A percentile compares a stretch with the other conserved stretches of the same genome.
These are phyloP conservation scores for Porphyra umbilicalis DNA, from an alignment of 31 red algal species.

Conservation along the genomic window DNA sequence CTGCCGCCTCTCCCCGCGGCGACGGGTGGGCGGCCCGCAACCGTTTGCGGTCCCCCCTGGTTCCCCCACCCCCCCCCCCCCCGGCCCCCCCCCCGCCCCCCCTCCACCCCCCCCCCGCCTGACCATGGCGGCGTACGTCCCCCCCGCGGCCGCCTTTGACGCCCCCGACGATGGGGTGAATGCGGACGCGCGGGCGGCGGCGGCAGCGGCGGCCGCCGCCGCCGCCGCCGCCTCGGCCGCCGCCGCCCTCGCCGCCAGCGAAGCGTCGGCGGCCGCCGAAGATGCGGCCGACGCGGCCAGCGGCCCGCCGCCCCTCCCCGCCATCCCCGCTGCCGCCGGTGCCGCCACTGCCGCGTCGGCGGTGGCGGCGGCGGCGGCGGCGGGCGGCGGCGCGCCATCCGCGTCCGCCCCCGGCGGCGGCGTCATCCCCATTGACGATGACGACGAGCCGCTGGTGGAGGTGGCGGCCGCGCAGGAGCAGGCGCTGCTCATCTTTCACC, in stretches of 20 bases:
- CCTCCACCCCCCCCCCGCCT: not conserved
- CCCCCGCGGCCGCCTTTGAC: not conserved
- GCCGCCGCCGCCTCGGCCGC: constrained; percentile 14
- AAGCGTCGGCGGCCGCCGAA: constrained; percentile 11
- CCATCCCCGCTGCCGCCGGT: constrained; percentile 10
- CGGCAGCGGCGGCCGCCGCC: constrained; percentile 15
- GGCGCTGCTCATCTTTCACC: constrained; percentile 49
- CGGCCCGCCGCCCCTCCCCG: constrained; percentile 7
- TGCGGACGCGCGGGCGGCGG: not conserved
- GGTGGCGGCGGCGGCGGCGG: constrained; percentile 15
- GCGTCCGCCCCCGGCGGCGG: constrained; percentile 4
- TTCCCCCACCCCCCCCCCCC: not conserved
- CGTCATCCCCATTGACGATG: constrained; percentile 10
- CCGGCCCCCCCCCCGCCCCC: not conserved
- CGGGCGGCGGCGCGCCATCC: not conserved
- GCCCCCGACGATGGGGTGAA: not conserved
- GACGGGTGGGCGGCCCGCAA: too few species aligned
- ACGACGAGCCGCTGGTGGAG: constrained; percentile 32
- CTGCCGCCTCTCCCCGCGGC: too few species aligned
- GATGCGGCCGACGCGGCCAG: constrained; percentile 9
- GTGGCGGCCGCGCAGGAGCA: constrained; percentile 42
- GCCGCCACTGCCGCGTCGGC: constrained; percentile 7
- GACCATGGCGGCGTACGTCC: not conserved
- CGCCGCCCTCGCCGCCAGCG: constrained; percentile 11
- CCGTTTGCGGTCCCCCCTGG: not conserved